Conservation (phyloP, 106 monocot genomes). For the Allium cepa region DNA sequence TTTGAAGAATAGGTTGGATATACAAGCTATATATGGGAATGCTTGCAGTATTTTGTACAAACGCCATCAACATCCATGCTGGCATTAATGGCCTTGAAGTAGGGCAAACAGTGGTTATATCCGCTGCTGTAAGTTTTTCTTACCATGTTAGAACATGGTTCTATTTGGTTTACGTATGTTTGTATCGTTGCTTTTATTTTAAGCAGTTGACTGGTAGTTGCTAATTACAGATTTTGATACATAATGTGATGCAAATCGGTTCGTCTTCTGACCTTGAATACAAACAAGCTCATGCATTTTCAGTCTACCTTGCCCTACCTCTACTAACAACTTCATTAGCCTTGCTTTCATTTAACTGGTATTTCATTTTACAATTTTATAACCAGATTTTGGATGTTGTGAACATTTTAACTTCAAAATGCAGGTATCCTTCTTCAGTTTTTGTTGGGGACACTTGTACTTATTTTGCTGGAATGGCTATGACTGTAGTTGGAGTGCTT, state of each 20-base stretch:
- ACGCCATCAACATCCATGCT: slow-evolving; percentile 92
- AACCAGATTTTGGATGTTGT: not conserved
- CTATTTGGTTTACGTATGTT: not conserved
- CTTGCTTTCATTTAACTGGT: slow-evolving; percentile 95
- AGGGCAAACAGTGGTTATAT: slow-evolving; percentile 88
- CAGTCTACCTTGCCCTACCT: slow-evolving; percentile 70
- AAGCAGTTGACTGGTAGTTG: not conserved
- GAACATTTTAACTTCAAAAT: not conserved
- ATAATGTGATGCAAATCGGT: slow-evolving; percentile 97
- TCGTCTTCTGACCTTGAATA: slow-evolving; percentile 63
- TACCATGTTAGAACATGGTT: not conserved
- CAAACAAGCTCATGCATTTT: slow-evolving; percentile 93
- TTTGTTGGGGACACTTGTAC: slow-evolving; percentile 97
- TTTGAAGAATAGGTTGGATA: slow-evolving; percentile 50
- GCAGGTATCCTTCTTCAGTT: slow-evolving; percentile 96
- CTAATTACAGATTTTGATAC: slow-evolving; percentile 73
- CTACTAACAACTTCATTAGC: slow-evolving; percentile 79
- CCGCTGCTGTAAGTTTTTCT: slow-evolving; percentile 59
- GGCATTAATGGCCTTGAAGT: slow-evolving; percentile 94
- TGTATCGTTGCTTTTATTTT: not conserved
- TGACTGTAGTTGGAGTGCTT: slow-evolving; percentile 91
- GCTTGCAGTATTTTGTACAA: slow-evolving; percentile 89
- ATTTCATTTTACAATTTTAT: not conserved
- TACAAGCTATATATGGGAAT: slow-evolving; percentile 94
- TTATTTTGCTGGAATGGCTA: slow-evolving; percentile 94